Evolutionary conservation across 192 early-diverging fungal genomes (phyloP).

Genomic region (Coemansia sp.): DNA sequence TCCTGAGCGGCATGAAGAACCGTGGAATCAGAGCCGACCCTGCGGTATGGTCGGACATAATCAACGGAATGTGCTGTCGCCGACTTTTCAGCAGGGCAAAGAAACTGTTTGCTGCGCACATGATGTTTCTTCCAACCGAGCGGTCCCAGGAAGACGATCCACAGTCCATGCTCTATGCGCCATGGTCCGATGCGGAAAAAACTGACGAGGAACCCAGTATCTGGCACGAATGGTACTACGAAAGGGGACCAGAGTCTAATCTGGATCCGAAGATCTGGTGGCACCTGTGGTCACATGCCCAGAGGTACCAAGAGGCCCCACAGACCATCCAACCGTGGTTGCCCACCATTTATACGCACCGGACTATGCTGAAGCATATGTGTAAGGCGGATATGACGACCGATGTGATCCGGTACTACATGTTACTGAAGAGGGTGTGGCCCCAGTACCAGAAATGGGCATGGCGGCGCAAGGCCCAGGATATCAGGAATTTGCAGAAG

Average conservation of each 20-base stretch:
- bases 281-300: slow-evolving; percentile 20
- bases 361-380: slow-evolving; percentile 22
- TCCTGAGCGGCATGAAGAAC: slow-evolving; percentile 16
- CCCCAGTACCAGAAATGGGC: slow-evolving; percentile 30
- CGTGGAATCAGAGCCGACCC: slow-evolving; percentile 18
- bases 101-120: slow-evolving; percentile 34
- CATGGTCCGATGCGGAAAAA: background rate
- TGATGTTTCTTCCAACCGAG: slow-evolving; percentile 24
- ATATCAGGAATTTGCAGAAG: background rate
- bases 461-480: background rate
- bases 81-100: slow-evolving; percentile 11
- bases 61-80: slow-evolving; percentile 23
- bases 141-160: background rate
- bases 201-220: slow-evolving; percentile 3
- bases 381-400: background rate
- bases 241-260: background rate
- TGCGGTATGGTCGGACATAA: slow-evolving; percentile 27
- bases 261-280: slow-evolving; percentile 16
- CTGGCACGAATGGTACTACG: slow-evolving; percentile 31
- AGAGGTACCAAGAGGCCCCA: slow-evolving; percentile 3
- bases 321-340: slow-evolving; percentile 22
- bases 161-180: slow-evolving; percentile 3
- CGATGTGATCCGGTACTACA: slow-evolving; percentile 6
- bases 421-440: slow-evolving; percentile 16
- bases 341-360: slow-evolving; percentile 39